A percentile compares a stretch with the other conserved stretches of the same genome.
These are phyloP conservation scores for Piloderma croceum DNA, from an alignment of 768 basidiomycete species.

Conservation along the genomic window DNA sequence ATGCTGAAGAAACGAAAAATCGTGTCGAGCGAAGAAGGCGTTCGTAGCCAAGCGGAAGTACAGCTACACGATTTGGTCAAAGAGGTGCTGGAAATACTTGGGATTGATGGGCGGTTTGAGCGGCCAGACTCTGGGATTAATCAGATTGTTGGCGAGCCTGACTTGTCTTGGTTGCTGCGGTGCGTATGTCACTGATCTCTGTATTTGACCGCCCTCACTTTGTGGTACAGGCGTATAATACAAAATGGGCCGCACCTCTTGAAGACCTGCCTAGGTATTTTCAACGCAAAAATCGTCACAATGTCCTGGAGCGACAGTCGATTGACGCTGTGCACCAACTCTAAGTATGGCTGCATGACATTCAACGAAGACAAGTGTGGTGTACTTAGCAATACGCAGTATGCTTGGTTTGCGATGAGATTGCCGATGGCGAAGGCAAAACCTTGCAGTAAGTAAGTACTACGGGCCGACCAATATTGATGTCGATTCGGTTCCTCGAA, in stretches of 20 bases:
- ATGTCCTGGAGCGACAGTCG: too few relatives aligned
- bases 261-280: constrained; percentile 6
- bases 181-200: constrained; percentile 5
- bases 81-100: constrained; percentile 8
- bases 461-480: too few relatives aligned
- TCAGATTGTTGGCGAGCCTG: constrained; percentile 7
- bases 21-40: constrained; percentile 7
- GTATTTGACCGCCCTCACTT: not conserved
- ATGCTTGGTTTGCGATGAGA: constrained; percentile 11
- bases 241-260: constrained; percentile 10
- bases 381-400: constrained; percentile 10
- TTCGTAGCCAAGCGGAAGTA: constrained; percentile 3
- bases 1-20: too few relatives aligned
- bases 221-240: constrained; percentile 9
- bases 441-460: constrained; percentile 6
- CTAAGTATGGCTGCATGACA: too few relatives aligned
- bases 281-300: constrained; percentile 2
- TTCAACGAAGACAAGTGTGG: constrained; percentile 12
- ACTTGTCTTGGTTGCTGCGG: constrained; percentile 8
- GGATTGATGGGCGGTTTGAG: constrained; percentile 6
- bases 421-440: constrained; percentile 6
- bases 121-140: constrained; percentile 2
- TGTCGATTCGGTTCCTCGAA: too few relatives aligned
- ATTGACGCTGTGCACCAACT: too few relatives aligned
- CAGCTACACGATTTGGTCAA: constrained; percentile 9